Percentiles rank a stretch among this genome's conserved stretches.
These are phyloP conservation scores for Phytophthora chlamydospora DNA, from an alignment of 352 stramenopile genomes.

Conservation along the genomic window DNA sequence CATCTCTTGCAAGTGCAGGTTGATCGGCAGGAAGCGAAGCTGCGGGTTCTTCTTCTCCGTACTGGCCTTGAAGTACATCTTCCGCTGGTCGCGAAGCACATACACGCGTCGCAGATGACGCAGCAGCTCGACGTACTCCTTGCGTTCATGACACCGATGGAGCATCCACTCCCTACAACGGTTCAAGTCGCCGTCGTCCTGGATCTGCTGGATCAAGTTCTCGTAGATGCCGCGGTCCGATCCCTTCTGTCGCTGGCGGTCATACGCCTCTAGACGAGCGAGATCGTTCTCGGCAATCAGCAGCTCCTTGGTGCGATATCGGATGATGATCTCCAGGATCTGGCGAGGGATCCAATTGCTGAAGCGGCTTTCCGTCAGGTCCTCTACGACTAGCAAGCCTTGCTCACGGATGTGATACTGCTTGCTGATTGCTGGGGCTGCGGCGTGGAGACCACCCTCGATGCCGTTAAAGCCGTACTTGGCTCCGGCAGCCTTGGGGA, in stretches of 20 bases:
- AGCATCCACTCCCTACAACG: constrained; percentile 88
- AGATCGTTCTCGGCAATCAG: constrained; percentile 79
- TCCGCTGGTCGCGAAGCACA: constrained; percentile 68
- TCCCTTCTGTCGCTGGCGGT: constrained; percentile 77
- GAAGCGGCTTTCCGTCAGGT: constrained; percentile 84
- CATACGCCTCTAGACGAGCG: constrained; percentile 76
- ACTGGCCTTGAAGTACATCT: constrained; percentile 88
- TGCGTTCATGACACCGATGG: constrained; percentile 61
- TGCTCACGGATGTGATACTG: constrained; percentile 89
- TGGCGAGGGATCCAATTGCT: constrained; percentile 86
- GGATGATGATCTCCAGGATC: constrained; percentile 83
- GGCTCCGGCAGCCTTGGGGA: constrained; percentile 65
- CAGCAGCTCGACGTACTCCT: constrained; percentile 77
- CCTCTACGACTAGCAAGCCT: constrained; percentile 80
- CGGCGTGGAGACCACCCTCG: constrained; percentile 51
- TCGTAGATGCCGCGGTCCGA: constrained; percentile 86
- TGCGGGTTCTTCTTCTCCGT: constrained; percentile 86
- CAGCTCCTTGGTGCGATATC: constrained; percentile 76
- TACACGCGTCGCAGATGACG: constrained; percentile 69
- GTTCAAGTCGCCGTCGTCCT: constrained; percentile 84
- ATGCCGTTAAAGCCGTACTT: constrained; percentile 72
- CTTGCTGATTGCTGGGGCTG: constrained; percentile 74
- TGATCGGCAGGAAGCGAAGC: constrained; percentile 84
- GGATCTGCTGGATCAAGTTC: constrained; percentile 90
- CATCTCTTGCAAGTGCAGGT: constrained; percentile 88